These are phyloP conservation scores for Berkeleyomyces basicola DNA, from an alignment of 2,329 filamentous ascomycete genomes.

Conservation along the genomic window DNA sequence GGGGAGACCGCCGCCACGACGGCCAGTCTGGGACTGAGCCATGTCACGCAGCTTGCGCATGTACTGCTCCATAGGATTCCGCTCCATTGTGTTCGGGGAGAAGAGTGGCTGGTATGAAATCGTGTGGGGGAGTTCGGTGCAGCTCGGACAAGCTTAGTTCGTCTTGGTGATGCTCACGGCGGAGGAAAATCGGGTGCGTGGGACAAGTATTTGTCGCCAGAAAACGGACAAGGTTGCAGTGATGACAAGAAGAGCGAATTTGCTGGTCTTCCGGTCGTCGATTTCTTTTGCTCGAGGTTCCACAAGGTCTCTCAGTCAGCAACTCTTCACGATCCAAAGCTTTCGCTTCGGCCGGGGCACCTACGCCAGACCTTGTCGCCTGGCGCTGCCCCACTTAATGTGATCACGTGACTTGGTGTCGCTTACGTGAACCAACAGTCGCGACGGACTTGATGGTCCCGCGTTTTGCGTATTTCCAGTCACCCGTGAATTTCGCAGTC, in stretches of 20 bases:
- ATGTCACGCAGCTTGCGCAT: slow-evolving; percentile 34
- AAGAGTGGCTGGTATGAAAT: background rate
- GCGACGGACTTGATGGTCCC: background rate
- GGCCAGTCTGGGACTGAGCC: slow-evolving; percentile 25
- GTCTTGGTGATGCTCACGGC: background rate
- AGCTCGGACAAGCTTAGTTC: background rate
- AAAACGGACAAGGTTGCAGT: background rate
- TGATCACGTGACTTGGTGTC: slow-evolving; percentile 7
- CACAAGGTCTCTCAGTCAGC: background rate
- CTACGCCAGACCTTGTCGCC: background rate
- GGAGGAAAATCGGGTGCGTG: background rate
- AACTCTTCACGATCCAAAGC: background rate
- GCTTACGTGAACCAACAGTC: background rate
- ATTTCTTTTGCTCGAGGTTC: slow-evolving; percentile 4
- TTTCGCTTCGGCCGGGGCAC: background rate
- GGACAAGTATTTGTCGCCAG: background rate
- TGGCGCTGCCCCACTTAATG: background rate
- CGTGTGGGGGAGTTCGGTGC: background rate
- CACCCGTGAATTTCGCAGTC: too few relatives aligned
- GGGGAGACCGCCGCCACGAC: slow-evolving; percentile 27
- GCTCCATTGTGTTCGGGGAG: slow-evolving; percentile 12
- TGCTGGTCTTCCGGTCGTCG: too few relatives aligned
- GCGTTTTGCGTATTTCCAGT: background rate
- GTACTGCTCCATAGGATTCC: slow-evolving; percentile 32
- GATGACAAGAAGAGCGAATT: background rate